Base-by-base conservation (phyloP, 345 rosid genomes). In the Aethionema arabicum region DNA sequence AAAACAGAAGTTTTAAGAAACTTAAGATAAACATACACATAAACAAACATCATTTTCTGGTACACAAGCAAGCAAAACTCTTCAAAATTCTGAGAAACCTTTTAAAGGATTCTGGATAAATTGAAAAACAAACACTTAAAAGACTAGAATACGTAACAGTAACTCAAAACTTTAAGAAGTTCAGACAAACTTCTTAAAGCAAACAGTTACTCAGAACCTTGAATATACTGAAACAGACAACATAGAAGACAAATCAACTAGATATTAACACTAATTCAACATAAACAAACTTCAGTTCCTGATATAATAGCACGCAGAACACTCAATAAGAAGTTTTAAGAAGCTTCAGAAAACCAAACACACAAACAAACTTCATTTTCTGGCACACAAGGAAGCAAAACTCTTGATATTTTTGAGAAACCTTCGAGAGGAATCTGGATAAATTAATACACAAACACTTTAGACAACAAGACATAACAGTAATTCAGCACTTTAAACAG, bases 141-240 rank as follows among this genome's bases (percentile, higher is more conserved):
- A 21, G 27, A 21, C 27, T 21, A 21, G 27, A 21, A 21, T 21
- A 21, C 27, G 27, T 21, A 21, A 21, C 27, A 21, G 27, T 21
- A 21, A 21, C 27, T 21, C 27, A 21, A 21, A 21, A 21, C 27
- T 21, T 21, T 21, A 21, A 21, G 27, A 21, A 21, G 27, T 21
- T 21, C 27, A 21, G 27, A 21, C 27, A 21, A 21, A 21, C 27
- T 21, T 21, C 27, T 21, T 21, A 21, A 21, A 21, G 27, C 27
- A 21, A 21, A 21, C 27, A 1, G 27, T 21, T 1, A 21, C 27
- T 21, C 27, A 21, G 2, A 91, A 74, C 67, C 80, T 83, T 7
- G 95, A 74, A 74, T 69, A 78, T 59, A 64, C 95, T 86, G 70
- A 31, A 66, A 78, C 57, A 30, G 47, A 41, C 50, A 70, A 2